phyloP scores from a whole-genome alignment of 306 rosid genomes.

The Hippophae rhamnoides region DNA sequence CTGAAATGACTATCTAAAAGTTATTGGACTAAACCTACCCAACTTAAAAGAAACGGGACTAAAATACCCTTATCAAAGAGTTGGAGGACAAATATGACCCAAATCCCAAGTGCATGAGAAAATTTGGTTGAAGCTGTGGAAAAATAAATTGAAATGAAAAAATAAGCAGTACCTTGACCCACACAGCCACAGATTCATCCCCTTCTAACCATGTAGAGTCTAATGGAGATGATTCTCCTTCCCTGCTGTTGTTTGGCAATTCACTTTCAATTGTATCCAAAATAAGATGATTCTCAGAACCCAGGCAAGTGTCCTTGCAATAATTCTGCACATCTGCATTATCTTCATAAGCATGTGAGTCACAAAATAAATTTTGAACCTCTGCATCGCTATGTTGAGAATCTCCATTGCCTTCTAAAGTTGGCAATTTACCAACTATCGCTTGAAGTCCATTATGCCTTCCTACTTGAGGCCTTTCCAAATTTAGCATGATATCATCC shows the following conservation, averaged over 20 bases:
- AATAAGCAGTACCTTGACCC: slow-evolving; percentile 76
- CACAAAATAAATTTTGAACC: slow-evolving; percentile 37
- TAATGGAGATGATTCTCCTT: slow-evolving; percentile 53
- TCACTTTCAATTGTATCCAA: slow-evolving; percentile 53
- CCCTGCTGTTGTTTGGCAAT: slow-evolving; percentile 46
- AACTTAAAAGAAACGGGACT: no score
- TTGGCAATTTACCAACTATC: slow-evolving; percentile 24
- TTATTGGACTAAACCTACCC: no score
- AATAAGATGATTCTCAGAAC: slow-evolving; percentile 41
- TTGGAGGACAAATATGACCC: background rate
- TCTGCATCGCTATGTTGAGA: slow-evolving; percentile 41
- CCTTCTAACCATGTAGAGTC: slow-evolving; percentile 85
- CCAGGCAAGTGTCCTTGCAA: slow-evolving; percentile 30
- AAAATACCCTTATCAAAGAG: no score
- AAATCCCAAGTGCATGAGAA: background rate
- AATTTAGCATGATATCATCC: slow-evolving; percentile 26
- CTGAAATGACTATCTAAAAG: no score
- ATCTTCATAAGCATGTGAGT: slow-evolving; percentile 46
- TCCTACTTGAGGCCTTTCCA: slow-evolving; percentile 36
- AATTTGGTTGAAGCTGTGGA: background rate
- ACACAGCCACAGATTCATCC: slow-evolving; percentile 78
- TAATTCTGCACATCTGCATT: slow-evolving; percentile 31
- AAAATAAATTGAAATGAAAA: background rate
- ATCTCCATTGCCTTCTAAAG: slow-evolving; percentile 42
- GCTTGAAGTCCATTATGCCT: slow-evolving; percentile 29